Conservation (phyloP, 306 rosid species). For the Macrotyloma uniflorum region DNA sequence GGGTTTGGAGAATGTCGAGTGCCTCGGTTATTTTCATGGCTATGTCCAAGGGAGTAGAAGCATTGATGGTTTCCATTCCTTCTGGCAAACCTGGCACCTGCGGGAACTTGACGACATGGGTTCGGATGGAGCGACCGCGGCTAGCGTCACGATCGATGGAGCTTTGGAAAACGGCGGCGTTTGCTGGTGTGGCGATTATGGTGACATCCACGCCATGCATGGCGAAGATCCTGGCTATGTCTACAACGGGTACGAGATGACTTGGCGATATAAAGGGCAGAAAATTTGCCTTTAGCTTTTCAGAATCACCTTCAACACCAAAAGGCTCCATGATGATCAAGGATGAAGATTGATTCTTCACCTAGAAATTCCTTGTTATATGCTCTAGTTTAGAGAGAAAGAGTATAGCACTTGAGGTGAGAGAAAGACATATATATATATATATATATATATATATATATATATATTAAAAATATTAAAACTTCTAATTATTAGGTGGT, state of each 20-base stretch:
- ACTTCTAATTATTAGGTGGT: too few relatives aligned
- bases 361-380: too few relatives aligned
- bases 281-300: background rate
- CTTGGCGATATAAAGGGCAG: background rate
- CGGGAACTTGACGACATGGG: background rate
- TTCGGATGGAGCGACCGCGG: background rate
- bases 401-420: too few relatives aligned
- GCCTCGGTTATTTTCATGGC: background rate
- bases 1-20: background rate
- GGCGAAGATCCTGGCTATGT: background rate
- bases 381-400: too few relatives aligned
- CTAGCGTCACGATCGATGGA: background rate
- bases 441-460: too few relatives aligned
- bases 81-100: background rate
- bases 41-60: background rate
- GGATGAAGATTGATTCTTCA: background rate
- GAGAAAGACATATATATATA: too few relatives aligned
- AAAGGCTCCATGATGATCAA: background rate
- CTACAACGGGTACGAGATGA: background rate
- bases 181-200: conserved; percentile 2
- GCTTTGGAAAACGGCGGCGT: background rate
- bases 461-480: too few relatives aligned
- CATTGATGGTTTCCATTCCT: background rate
- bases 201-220: background rate
- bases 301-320: background rate